Evolutionary conservation across 495 filamentous ascomycete species (phyloP), one percentile per base, ranked within the genome.

Genomic region (Aspergillus conjunctus): DNA sequence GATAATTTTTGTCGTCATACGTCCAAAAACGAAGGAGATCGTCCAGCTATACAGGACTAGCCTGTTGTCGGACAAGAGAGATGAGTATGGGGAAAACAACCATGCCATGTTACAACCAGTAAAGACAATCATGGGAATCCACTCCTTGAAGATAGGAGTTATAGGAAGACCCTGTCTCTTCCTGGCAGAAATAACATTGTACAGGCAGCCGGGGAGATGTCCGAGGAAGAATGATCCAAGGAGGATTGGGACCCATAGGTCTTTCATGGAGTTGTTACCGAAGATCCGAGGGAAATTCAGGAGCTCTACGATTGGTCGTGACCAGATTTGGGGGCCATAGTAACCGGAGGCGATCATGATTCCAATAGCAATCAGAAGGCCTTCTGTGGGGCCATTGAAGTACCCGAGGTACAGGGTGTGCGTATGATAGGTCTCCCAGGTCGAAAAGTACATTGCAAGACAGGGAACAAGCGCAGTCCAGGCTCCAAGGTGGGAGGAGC

Each of bases 1-100:
- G 70, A 99, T 98, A 74, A 98, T 98, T 80, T 97, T 98, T 52
- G 94, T 99, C 2, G 95, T 98, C 92, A 99, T 96, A 58, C 94
- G 91, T n/a, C 94, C 94, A 71, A 98, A 98, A 59, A 98, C 94
- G 62, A 98, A 92, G 22, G 89, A 90, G 83, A 98, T 91, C 53
- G 90, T 93, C 49, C 94, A 79, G 79, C 94, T 97, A 73, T 96
- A 97, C 11, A 98, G 83, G 7, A 96, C 87, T 2, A 99, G 82
- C 63, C 90, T 88, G 75, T 97, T 97, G 39, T 94, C 85, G 12
- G 73, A 71, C 67, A 95, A 77, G 17, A 98, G 71, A 3, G 84
- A 87, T 26, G 91, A 94, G 75, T 96, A 83, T 1, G 93, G 92
- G 8, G 88, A 92, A 66, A 88, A 92, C 0, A 98, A 81, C 95